Percentiles rank a stretch among this genome's conserved stretches.
phyloP scores from a whole-genome alignment of 2,329 filamentous ascomycete species.

The Aspergillus sergii region DNA sequence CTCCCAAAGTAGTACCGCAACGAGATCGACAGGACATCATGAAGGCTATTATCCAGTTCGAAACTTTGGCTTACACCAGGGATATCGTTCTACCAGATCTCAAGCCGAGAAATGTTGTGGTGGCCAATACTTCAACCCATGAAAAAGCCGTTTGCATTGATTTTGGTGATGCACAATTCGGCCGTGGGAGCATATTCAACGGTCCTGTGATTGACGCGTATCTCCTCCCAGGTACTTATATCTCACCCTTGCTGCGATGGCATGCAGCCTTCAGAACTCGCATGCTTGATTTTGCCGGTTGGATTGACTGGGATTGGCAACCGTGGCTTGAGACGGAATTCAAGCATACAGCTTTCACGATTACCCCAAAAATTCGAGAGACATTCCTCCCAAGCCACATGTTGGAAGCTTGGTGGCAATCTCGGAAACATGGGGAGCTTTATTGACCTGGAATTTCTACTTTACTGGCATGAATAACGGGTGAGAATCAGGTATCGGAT shows the following conservation, averaged over 20 bases:
- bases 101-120: conserved; percentile 21
- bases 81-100: conserved; percentile 20
- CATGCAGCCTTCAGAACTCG: background rate
- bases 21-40: conserved; percentile 19
- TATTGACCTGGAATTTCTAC: background rate
- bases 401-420: background rate
- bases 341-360: conserved; percentile 19
- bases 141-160: conserved; percentile 19
- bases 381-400: background rate
- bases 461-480: background rate
- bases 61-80: conserved; percentile 18
- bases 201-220: conserved; percentile 10
- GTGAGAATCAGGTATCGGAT: background rate
- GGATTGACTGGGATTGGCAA: conserved; percentile 28
- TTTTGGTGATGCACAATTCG: conserved; percentile 21
- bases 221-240: conserved; percentile 17
- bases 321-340: conserved; percentile 26
- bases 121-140: conserved; percentile 7
- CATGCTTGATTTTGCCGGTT: conserved; percentile 16
- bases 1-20: conserved; percentile 16
- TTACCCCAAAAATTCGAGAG: conserved; percentile 23
- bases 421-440: background rate
- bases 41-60: conserved; percentile 24
- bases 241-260: conserved; percentile 25
- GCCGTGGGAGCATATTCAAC: conserved; percentile 11